Evolutionary conservation across 768 basidiomycete genomes (phyloP).

Genomic region (Macrocybe gigantea): DNA sequence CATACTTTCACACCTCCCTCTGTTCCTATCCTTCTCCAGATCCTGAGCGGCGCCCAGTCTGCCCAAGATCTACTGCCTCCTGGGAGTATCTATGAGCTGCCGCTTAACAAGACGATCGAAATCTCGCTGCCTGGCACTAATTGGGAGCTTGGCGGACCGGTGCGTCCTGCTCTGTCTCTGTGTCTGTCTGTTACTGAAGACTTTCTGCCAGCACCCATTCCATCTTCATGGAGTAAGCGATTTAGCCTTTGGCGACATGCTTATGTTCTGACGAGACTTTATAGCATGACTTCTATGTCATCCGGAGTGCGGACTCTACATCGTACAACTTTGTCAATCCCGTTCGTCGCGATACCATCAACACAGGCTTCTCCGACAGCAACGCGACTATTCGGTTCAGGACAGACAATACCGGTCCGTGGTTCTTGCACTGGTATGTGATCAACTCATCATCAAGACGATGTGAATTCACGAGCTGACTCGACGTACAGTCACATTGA

Average conservation of each 20-base stretch:
- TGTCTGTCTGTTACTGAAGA: background rate
- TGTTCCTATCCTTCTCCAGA: conserved; percentile 44
- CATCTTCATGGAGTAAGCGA: conserved; percentile 25
- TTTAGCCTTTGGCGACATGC: background rate
- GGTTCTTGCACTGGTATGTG: conserved; percentile 35
- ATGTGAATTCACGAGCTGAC: background rate
- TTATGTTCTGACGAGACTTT: background rate
- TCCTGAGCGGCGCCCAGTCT: conserved; percentile 36
- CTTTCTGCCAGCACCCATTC: conserved; percentile 17
- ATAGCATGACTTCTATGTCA: conserved; percentile 31
- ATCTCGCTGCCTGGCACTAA: conserved; percentile 31
- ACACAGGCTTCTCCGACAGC: conserved; percentile 21
- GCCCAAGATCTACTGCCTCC: conserved; percentile 33
- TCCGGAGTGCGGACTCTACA: conserved; percentile 24
- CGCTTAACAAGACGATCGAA: conserved; percentile 41
- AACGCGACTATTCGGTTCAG: conserved; percentile 47
- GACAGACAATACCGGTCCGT: conserved; percentile 61
- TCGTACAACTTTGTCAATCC: conserved; percentile 40
- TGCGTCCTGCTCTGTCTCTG: conserved; percentile 1
- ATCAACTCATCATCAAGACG: conserved; percentile 2
- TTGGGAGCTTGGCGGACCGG: conserved; percentile 11
- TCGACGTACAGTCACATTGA: conserved; percentile 27
- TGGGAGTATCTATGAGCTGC: conserved; percentile 38
- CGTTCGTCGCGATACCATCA: conserved; percentile 29
- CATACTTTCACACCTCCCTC: conserved; percentile 27